Base-by-base conservation (phyloP, 2,329 filamentous ascomycete genomes). In the Trichoderma sp. region DNA sequence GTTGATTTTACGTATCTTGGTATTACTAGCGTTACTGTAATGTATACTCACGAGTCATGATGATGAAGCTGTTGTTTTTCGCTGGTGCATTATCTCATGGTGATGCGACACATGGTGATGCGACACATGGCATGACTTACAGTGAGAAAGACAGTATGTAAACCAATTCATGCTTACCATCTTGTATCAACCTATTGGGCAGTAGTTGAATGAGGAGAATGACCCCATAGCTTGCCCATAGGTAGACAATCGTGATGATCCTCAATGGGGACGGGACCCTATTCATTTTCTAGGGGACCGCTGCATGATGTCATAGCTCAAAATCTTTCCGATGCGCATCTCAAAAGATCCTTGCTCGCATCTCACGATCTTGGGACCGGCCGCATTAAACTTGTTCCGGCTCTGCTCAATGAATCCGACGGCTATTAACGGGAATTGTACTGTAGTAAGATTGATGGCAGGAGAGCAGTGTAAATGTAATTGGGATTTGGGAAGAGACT, bases 301-400 rank as follows among this genome's bases (percentile, higher is more conserved):
- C 57, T 59, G 57, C 57, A 59, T 59, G 57, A 59, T 59, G 57
- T 59, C 57, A 59, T 59, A 34, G 57, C 57, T 34, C 17, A 9
- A 43, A 43, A 34, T 34, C 28, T 13, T 59, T 34, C 30, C 28
- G 20, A n/a, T 20, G 57, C 32, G 6, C 23, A 28, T 57, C 53
- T 17, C 30, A 43, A 17, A 28, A n/a, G 36, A 43, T 17, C 36
- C 59, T n/a, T 43, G 59, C 23, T 6, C 36, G 63, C 20, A 55
- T 34, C 47, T 30, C 30, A 26, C 11, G 13, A 17, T 28, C 30
- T 20, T 17, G 23, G 1, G 39, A 20, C 15, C 15, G 30, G n/a
- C 50, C 70, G 70, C 57, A 63, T 62, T 26, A 71, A 71, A 43
- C 26, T 62, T 71, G 26, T 63, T 71, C 70, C 70, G 63, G 11